A percentile compares a stretch with the other conserved stretches of the same genome.
Conservation (phyloP, 768 basidiomycete species). For the Chalciporus piperatus region DNA sequence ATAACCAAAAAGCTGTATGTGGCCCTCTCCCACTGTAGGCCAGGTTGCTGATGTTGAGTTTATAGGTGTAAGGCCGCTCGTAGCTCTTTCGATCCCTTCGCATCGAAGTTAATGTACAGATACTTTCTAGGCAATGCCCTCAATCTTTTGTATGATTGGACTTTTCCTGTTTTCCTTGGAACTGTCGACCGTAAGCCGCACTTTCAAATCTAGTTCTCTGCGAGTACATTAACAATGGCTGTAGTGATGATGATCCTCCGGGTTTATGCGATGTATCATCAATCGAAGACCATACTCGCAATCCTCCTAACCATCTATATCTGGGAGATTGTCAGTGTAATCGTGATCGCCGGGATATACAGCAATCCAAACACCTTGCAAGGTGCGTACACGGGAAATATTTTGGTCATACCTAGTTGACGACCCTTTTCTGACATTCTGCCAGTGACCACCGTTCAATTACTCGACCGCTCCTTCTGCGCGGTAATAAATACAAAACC, state of each 20-base stretch:
- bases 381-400: conserved; percentile 9
- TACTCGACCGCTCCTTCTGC: conserved; percentile 1
- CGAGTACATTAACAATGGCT: neutral
- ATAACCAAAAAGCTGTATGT: conserved; percentile 2
- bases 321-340: neutral
- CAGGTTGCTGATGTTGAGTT: neutral
- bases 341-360: conserved; percentile 1
- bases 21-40: neutral
- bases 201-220: neutral
- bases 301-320: conserved; percentile 4
- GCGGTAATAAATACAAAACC: neutral
- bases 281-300: conserved; percentile 5
- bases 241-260: conserved; percentile 21
- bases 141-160: conserved; percentile 3
- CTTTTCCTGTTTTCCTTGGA: conserved; percentile 10
- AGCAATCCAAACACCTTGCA: neutral
- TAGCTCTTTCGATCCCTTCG: neutral
- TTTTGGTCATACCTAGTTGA: no score
- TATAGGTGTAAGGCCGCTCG: conserved; percentile 10
- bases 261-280: conserved; percentile 12
- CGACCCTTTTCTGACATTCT: neutral
- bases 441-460: neutral
- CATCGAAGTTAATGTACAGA: neutral
- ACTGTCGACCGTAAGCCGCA: conserved; percentile 15
- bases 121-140: neutral